Evolutionary conservation across 305 asterid species (phyloP), one percentile per base, ranked within the genome.

Genomic region (Coffea humblotiana): DNA sequence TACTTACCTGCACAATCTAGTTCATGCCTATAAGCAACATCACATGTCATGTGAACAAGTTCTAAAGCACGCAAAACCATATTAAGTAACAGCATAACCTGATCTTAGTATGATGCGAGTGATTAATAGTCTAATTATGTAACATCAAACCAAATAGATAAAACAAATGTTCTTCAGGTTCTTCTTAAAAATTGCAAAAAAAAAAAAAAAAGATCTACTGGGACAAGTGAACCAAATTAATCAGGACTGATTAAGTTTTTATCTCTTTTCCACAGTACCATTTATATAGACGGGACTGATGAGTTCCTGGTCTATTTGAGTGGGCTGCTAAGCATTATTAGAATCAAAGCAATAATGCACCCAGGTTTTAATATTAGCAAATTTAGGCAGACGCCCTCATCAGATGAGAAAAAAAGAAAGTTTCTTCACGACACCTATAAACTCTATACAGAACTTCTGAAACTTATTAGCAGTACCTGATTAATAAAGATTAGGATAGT

Each of bases 401-500:
- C 35, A 29, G 61, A 67, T 19, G 16, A 10, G 1, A 23, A 6
- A 66, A 48, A 18, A 19, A 21, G 65, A 51, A 61, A 13, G 1
- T 40, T 52, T 32, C 7, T 25, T 51, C 4, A 45, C 14, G 25
- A 40, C 16, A 35, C 45, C 21, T 21, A 77, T 35, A 37, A 29
- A 25, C 75, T 25, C 35, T 21, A 52, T 69, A 81, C 58, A 27
- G 65, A 43, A 80, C 16, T 78, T 65, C 56, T 25, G 12, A 45
- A 81, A 78, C 35, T 32, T 77, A 69, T 70, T 25, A 7, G 51
- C 29, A 45, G 72, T 80, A 86, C 97, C 97, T 93, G 97, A 89
- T 94, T 96, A 58, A 95, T 92, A 77, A 96, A 96, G 80, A 96
- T 90, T 80, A 96, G 87, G 82, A 96, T 86, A 32, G 98, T 90